phyloP scores from a whole-genome alignment of 106 monocot genomes.

The Platanthera guangdongensis region DNA sequence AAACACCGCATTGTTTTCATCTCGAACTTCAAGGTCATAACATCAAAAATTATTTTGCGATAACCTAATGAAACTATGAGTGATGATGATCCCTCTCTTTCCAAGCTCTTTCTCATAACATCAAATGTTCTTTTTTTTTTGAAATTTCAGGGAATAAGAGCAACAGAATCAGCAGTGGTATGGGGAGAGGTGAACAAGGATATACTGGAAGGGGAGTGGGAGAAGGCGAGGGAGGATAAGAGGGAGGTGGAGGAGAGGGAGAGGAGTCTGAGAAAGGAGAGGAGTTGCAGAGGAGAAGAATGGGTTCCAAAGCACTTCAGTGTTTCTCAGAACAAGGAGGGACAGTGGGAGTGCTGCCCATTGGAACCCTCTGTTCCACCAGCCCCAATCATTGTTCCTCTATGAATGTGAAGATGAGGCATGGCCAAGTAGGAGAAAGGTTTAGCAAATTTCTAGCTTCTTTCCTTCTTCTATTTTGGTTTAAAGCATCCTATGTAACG shows the following conservation, averaged over 20 bases:
- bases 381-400: conserved; percentile 46
- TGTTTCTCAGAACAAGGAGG: conserved; percentile 45
- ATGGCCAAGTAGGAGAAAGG: neutral
- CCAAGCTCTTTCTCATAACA: no score
- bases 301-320: conserved; percentile 78
- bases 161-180: conserved; percentile 58
- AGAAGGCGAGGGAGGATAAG: conserved; percentile 57
- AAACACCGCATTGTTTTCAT: no score
- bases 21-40: no score
- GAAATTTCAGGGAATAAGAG: conserved; percentile 31
- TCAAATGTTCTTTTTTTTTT: neutral
- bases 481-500: no score
- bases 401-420: neutral
- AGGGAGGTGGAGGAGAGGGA: conserved; percentile 56
- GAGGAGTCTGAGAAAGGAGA: conserved; percentile 43
- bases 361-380: conserved; percentile 36
- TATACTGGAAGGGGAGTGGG: conserved; percentile 76
- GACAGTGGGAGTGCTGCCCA: conserved; percentile 74
- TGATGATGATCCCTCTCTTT: no score
- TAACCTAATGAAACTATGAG: no score
- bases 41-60: neutral
- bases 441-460: neutral
- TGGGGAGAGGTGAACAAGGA: conserved; percentile 70
- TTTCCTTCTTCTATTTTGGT: no score
- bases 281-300: conserved; percentile 28